Evolutionary conservation across 768 basidiomycete genomes (phyloP), one percentile per base, ranked within the genome.

Genomic region (Serendipita sp.): DNA sequence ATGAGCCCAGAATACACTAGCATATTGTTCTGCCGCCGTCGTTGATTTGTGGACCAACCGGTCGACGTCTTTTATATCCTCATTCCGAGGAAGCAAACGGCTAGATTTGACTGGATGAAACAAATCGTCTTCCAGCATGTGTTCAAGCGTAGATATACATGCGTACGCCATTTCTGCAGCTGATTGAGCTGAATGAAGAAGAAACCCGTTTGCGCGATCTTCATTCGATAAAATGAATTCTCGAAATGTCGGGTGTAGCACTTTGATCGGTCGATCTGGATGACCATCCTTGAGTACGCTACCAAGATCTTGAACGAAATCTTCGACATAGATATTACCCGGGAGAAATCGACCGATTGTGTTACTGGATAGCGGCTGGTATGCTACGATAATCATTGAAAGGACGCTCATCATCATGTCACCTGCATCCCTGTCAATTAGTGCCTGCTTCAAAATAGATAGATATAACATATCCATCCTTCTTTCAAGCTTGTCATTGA

Each of bases 251-350:
- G 56, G 56, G 34, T 60, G 56, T n/a, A 60, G 56, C 35, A 60
- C 56, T n/a, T 60, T 60, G 56, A 60, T 60, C 16, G 56, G 56
- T 60, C 56, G 56, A 36, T 60, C 56, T 10, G 56, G 56, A 35
- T 60, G 28, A n/a, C 56, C 56, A 60, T 60, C 56, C 56, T 60
- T 60, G 11, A 60, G 34, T 10, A 60, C 56, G 3, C 28, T 30
- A 60, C 56, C 36, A n/a, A 60, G 56, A 35, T 60, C 56, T 30
- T 60, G 56, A 23, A 60, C 56, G 34, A 60, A 60, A 10, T 38
- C 30, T n/a, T 60, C 34, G 16, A 60, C 56, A n/a, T 28, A 23
- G 30, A 5, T n/a, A 8, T 30, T 36, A 8, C 35, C 35, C 35
- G 56, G 56, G 28, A 60, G 34, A 8, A 60, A 60, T n/a, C 28